Evolutionary conservation across 148 eudicot genomes (phyloP), one percentile per base, ranked within the genome.

Genomic region (Camellia sinensis): DNA sequence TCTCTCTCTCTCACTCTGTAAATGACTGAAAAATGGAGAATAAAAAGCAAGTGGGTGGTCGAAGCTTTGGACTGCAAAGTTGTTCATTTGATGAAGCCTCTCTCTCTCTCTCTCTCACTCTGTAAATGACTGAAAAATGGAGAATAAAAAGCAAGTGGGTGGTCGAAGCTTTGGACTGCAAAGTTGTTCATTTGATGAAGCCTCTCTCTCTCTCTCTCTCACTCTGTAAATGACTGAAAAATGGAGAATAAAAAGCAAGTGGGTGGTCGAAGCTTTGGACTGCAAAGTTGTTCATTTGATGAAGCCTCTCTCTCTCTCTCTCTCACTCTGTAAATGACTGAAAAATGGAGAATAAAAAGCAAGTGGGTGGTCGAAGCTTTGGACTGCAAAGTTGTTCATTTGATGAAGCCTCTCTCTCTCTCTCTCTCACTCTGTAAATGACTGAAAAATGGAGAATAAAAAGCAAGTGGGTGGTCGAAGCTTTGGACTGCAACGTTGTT

Each of bases 391-490:
- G 56, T 53, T 6, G 50, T n/a, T n/a, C n/a, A n/a, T n/a, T n/a
- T n/a, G n/a, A n/a, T n/a, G n/a, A n/a, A n/a, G n/a, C n/a, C 21
- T 57, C 57, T 79, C 56, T 79, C 46, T n/a, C 59, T 15, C 48
- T 50, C 57, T 22, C 52, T 74, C 69, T 65, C 65, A 61, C 75
- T 62, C 19, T 69, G 4, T 57, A n/a, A 3, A n/a, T 29, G 7
- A 43, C 1, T 45, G n/a, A 19, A 45, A 19, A 21, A 11, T 10
- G 19, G 37, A 59, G 43, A 74, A 48, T 65, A 11, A 8, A 3
- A 67, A 41, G 71, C 46, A 14, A 14, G 46, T 12, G 71, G 71
- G 71, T 41, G 45, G n/a, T 67, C 6, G 15, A 67, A 67, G 22
- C 40, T n/a, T 29, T 64, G 15, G 56, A 53, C 56, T 53, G 56